Conservation (phyloP, 352 stramenopile species). For the Pythium brassicae region DNA sequence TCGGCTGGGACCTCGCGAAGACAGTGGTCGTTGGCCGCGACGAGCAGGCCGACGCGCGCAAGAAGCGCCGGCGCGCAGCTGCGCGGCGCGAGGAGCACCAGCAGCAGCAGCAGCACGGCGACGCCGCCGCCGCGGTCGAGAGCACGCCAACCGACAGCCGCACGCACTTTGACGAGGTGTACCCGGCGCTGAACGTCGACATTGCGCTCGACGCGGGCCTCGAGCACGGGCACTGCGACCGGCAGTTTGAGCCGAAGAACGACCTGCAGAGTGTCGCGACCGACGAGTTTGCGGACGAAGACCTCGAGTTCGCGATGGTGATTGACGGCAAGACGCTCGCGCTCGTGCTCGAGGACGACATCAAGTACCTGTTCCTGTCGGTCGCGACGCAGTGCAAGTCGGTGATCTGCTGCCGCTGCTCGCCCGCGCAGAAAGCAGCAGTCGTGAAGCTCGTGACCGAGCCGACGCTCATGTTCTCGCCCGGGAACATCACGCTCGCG, state of each 20-base stretch:
- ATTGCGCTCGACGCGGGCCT: slow-evolving; percentile 51
- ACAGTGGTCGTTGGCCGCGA: slow-evolving; percentile 66
- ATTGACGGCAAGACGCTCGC: slow-evolving; percentile 85
- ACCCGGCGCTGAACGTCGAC: slow-evolving; percentile 47
- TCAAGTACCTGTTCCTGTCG: slow-evolving; percentile 87
- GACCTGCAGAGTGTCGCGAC: slow-evolving; percentile 16
- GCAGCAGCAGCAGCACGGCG: too few species aligned
- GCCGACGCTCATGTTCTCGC: slow-evolving; percentile 84
- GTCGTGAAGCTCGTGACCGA: slow-evolving; percentile 87
- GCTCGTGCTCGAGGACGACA: slow-evolving; percentile 82
- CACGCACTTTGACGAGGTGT: slow-evolving; percentile 67
- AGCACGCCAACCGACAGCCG: slow-evolving; percentile 28
- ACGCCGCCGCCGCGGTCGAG: slow-evolving; percentile 15
- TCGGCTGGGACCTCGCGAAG: slow-evolving; percentile 67
- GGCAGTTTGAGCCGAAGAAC: slow-evolving; percentile 66
- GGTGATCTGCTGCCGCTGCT: slow-evolving; percentile 86
- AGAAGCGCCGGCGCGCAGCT: slow-evolving; percentile 54
- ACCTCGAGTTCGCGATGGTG: slow-evolving; percentile 88
- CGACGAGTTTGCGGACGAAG: slow-evolving; percentile 64
- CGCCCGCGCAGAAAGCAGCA: slow-evolving; percentile 77
- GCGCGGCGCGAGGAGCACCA: slow-evolving; percentile 43
- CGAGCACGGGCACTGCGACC: slow-evolving; percentile 54
- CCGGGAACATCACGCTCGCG: slow-evolving; percentile 90
- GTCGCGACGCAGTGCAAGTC: slow-evolving; percentile 87
- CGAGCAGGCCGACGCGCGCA: slow-evolving; percentile 58